A percentile compares a stretch with the other conserved stretches of the same genome.
Evolutionary conservation across 2,329 filamentous ascomycete genomes (phyloP).

Genomic region (Colletotrichum lentis): DNA sequence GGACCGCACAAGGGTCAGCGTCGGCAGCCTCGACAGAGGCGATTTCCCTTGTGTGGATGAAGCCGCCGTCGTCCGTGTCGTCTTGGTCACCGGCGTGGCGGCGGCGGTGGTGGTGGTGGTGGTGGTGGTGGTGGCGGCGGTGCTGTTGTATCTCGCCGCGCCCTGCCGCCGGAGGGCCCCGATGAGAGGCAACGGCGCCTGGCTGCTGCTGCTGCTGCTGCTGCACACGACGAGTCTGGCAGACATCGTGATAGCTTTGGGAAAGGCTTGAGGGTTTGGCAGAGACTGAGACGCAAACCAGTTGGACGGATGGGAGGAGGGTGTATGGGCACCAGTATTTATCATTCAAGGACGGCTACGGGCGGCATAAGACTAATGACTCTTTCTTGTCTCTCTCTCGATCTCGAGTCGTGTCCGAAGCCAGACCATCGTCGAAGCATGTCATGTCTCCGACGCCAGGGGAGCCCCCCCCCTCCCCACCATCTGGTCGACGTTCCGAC

Average conservation of each 20-base stretch:
- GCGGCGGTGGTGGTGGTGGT: slow-evolving; percentile 20
- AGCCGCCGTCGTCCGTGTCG: neutral
- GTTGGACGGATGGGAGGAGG: neutral
- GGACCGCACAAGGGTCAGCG: slow-evolving; percentile 16
- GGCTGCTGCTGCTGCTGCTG: too few relatives aligned
- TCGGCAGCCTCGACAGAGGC: slow-evolving; percentile 25
- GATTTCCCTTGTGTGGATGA: slow-evolving; percentile 11
- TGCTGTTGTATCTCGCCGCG: slow-evolving; percentile 20
- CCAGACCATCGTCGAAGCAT: slow-evolving; percentile 24
- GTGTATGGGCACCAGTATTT: slow-evolving; percentile 25
- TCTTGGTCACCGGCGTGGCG: slow-evolving; percentile 24
- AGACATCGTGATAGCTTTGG: slow-evolving; percentile 18
- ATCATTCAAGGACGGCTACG: slow-evolving; percentile 28
- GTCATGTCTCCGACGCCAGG: slow-evolving; percentile 1
- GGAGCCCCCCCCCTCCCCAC: neutral
- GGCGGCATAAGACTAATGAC: slow-evolving; percentile 32
- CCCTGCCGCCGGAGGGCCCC: slow-evolving; percentile 20
- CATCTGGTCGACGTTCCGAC: slow-evolving; percentile 19
- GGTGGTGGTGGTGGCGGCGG: slow-evolving; percentile 5
- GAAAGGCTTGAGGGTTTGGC: neutral
- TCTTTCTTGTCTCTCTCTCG: neutral
- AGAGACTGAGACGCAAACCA: neutral
- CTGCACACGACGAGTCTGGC: slow-evolving; percentile 16
- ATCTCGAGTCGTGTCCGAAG: slow-evolving; percentile 5
- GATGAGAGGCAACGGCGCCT: slow-evolving; percentile 22